A percentile compares a stretch with the other conserved stretches of the same genome.
Evolutionary conservation across 2,329 filamentous ascomycete species (phyloP).

Genomic region (Camptophora hylomeconis): DNA sequence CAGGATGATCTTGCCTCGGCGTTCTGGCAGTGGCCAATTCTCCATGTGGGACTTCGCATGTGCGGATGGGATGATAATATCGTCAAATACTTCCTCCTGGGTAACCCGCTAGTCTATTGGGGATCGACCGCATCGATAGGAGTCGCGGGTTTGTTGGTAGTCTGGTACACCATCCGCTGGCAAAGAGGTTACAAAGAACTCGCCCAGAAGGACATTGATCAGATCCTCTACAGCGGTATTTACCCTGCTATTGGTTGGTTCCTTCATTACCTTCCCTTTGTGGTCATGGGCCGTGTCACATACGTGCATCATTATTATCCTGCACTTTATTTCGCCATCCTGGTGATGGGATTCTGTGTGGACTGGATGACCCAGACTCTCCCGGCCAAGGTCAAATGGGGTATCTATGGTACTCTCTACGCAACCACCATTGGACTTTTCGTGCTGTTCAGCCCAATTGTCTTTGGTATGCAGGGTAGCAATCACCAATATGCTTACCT

Average conservation of each 20-base stretch:
- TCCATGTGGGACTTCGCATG: slow-evolving; percentile 93
- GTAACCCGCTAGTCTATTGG: slow-evolving; percentile 95
- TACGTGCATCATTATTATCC: slow-evolving; percentile 99
- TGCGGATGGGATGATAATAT: slow-evolving; percentile 94
- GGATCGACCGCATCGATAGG: slow-evolving; percentile 69
- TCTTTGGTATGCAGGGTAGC: slow-evolving; percentile 85
- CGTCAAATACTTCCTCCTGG: slow-evolving; percentile 96
- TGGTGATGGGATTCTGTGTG: slow-evolving; percentile 73
- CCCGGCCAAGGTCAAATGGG: slow-evolving; percentile 49
- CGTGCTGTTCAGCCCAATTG: slow-evolving; percentile 80
- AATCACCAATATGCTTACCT: slow-evolving; percentile 79
- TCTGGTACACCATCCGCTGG: slow-evolving; percentile 87
- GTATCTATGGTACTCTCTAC: slow-evolving; percentile 64
- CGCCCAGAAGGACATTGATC: slow-evolving; percentile 66
- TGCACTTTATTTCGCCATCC: slow-evolving; percentile 91
- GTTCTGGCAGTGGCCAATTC: slow-evolving; percentile 97
- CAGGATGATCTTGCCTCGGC: slow-evolving; percentile 93
- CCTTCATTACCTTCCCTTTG: slow-evolving; percentile 88
- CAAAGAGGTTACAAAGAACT: slow-evolving; percentile 87
- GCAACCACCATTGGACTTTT: slow-evolving; percentile 62
- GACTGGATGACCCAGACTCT: slow-evolving; percentile 69
- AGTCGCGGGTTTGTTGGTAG: slow-evolving; percentile 56
- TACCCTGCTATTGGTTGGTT: slow-evolving; percentile 93
- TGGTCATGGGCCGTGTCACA: slow-evolving; percentile 95
- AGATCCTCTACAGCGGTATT: slow-evolving; percentile 83